phyloP scores from a whole-genome alignment of 2,329 filamentous ascomycete genomes.

The Colletotrichum sp. region DNA sequence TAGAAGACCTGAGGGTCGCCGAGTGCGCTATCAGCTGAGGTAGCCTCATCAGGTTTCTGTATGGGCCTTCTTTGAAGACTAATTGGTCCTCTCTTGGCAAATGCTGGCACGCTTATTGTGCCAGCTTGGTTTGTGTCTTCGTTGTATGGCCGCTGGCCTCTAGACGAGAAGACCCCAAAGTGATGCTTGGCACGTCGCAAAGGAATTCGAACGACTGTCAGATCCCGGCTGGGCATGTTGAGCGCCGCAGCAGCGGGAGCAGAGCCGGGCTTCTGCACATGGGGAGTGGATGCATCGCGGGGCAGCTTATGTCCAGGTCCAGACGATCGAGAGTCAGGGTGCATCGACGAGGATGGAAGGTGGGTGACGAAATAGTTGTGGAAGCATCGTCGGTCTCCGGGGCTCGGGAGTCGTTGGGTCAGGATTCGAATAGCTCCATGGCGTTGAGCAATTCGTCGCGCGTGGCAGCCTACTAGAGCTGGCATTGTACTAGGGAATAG shows the following conservation, averaged over 20 bases:
- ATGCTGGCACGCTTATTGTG: conserved; percentile 90
- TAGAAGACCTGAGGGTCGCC: conserved; percentile 98
- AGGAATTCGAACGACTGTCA: conserved; percentile 94
- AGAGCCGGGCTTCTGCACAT: conserved; percentile 61
- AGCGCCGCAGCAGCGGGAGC: conserved; percentile 64
- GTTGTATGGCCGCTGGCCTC: conserved; percentile 87
- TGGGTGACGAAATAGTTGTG: conserved; percentile 98
- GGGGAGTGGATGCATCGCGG: conserved; percentile 81
- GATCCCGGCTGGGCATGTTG: conserved; percentile 70
- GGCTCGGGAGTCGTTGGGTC: background rate
- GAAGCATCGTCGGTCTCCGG: conserved; percentile 59
- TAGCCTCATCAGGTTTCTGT: conserved; percentile 63
- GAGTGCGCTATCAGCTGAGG: conserved; percentile 74
- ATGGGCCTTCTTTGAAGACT: conserved; percentile 53
- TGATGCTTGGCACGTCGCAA: conserved; percentile 94
- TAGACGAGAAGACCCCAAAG: conserved; percentile 80
- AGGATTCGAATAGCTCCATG: background rate
- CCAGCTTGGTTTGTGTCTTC: conserved; percentile 95
- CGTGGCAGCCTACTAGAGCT: background rate
- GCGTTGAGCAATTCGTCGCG: conserved; percentile 10
- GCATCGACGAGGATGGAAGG: conserved; percentile 88
- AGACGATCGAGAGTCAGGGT: conserved; percentile 77
- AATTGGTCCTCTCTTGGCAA: conserved; percentile 82
- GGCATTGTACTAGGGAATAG: conserved; percentile 7
- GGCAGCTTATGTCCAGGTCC: conserved; percentile 85